Percentiles rank a stretch among this genome's conserved stretches.
These are phyloP conservation scores for Fistulina hepatica DNA, from an alignment of 1,284 basidiomycete genomes.

Conservation along the genomic window DNA sequence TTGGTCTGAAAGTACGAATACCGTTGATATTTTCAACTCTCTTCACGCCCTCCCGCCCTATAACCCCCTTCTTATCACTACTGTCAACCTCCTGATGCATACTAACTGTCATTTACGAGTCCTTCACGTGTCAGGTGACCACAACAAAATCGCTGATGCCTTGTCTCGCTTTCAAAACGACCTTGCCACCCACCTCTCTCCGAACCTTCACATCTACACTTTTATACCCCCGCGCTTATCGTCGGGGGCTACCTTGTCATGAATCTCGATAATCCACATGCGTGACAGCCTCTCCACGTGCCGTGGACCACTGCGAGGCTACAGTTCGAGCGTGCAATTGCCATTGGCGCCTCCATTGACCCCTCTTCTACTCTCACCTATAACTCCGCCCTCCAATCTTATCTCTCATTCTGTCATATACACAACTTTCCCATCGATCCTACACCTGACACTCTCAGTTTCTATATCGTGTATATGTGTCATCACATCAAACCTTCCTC, in stretches of 20 bases:
- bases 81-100: slow-evolving; percentile 7
- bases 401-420: slow-evolving; percentile 21
- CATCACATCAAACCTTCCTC: slow-evolving; percentile 16
- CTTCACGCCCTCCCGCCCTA: slow-evolving; percentile 6
- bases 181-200: background rate
- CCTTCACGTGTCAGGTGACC: slow-evolving; percentile 13
- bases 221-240: slow-evolving; percentile 22
- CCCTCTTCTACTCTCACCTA: slow-evolving; percentile 21
- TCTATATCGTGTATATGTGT: slow-evolving; percentile 18
- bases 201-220: background rate
- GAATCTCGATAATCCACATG: slow-evolving; percentile 7
- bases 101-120: slow-evolving; percentile 11
- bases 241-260: slow-evolving; percentile 20
- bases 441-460: slow-evolving; percentile 16
- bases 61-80: slow-evolving; percentile 9
- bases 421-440: slow-evolving; percentile 20
- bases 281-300: slow-evolving; percentile 19
- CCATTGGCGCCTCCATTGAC: slow-evolving; percentile 26
- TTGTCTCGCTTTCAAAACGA: slow-evolving; percentile 9
- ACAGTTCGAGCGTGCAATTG: slow-evolving; percentile 21
- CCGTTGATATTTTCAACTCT: slow-evolving; percentile 10
- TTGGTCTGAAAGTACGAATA: slow-evolving; percentile 11
- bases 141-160: slow-evolving; percentile 16
- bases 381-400: slow-evolving; percentile 26
- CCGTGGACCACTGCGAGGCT: slow-evolving; percentile 26